A percentile compares a stretch with the other conserved stretches of the same genome.
Evolutionary conservation across 495 filamentous ascomycete species (phyloP).

Genomic region (Podospora australis): DNA sequence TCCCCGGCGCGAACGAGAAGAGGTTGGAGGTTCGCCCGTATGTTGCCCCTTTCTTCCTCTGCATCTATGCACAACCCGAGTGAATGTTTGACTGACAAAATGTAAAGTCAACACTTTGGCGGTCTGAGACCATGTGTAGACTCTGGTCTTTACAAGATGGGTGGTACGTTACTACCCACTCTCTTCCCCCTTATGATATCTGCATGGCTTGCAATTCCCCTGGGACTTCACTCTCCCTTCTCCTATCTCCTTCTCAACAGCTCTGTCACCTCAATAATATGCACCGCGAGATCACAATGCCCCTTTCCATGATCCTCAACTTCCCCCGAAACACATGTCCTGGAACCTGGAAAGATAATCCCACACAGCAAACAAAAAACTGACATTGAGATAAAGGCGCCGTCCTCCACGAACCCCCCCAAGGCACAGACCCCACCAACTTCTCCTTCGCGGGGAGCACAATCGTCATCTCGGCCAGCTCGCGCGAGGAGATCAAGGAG

Average conservation of each 20-base stretch:
- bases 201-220: no score
- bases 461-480: constrained; percentile 55
- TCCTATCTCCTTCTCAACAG: no score
- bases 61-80: not conserved
- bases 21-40: constrained; percentile 67
- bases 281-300: no score
- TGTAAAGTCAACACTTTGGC: constrained; percentile 50
- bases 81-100: not conserved
- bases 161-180: constrained; percentile 38
- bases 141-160: constrained; percentile 46
- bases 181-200: not conserved
- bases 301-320: no score
- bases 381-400: constrained; percentile 53
- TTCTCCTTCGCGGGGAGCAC: constrained; percentile 65
- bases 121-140: constrained; percentile 39
- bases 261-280: no score
- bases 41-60: constrained; percentile 24
- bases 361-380: not conserved
- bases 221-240: no score
- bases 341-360: no score
- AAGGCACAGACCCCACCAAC: constrained; percentile 49
- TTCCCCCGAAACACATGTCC: no score
- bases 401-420: constrained; percentile 59
- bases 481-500: constrained; percentile 62
- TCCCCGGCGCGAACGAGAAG: constrained; percentile 56